A percentile compares a stretch with the other conserved stretches of the same genome.
Evolutionary conservation across 805 yeast species (phyloP).

Genomic region (Lipomyces lipofer): DNA sequence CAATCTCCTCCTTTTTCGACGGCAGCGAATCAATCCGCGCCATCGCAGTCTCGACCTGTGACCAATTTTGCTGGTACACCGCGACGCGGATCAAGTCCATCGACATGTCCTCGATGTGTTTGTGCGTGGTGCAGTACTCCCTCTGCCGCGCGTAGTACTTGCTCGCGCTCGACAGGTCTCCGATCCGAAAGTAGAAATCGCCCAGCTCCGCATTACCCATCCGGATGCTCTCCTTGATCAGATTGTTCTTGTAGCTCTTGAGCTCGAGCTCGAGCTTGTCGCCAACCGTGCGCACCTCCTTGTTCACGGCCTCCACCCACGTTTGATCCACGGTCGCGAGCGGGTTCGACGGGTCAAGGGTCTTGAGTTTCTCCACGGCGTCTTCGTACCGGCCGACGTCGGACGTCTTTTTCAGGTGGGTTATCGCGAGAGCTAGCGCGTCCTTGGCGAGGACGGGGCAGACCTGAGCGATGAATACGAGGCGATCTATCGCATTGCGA

Average conservation of each 20-base stretch:
- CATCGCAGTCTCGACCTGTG: slow-evolving; percentile 21
- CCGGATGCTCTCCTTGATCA: slow-evolving; percentile 29
- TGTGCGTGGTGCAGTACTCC: slow-evolving; percentile 29
- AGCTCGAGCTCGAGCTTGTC: slow-evolving; percentile 27
- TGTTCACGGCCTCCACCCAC: slow-evolving; percentile 15
- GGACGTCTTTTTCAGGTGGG: slow-evolving; percentile 10
- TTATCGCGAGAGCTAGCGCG: slow-evolving; percentile 24
- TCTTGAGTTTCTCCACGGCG: slow-evolving; percentile 13
- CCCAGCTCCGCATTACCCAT: slow-evolving; percentile 30
- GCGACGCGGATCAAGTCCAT: slow-evolving; percentile 26
- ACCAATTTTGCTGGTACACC: slow-evolving; percentile 23
- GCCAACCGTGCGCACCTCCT: slow-evolving; percentile 6
- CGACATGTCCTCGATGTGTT: slow-evolving; percentile 25
- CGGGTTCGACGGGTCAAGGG: slow-evolving; percentile 3
- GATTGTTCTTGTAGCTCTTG: slow-evolving; percentile 28
- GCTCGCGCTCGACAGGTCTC: slow-evolving; percentile 22
- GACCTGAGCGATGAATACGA: slow-evolving; percentile 25
- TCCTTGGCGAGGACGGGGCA: slow-evolving; percentile 17
- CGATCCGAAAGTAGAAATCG: slow-evolving; percentile 17
- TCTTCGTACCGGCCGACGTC: slow-evolving; percentile 21
- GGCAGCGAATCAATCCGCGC: slow-evolving; percentile 17
- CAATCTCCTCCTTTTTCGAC: slow-evolving; percentile 8
- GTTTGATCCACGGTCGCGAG: slow-evolving; percentile 12
- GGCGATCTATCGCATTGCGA: slow-evolving; percentile 23
- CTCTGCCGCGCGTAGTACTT: slow-evolving; percentile 22